Percentiles rank a stretch among this genome's conserved stretches.
phyloP scores from a whole-genome alignment of 805 yeast species.

The Komagataella ulmi region DNA sequence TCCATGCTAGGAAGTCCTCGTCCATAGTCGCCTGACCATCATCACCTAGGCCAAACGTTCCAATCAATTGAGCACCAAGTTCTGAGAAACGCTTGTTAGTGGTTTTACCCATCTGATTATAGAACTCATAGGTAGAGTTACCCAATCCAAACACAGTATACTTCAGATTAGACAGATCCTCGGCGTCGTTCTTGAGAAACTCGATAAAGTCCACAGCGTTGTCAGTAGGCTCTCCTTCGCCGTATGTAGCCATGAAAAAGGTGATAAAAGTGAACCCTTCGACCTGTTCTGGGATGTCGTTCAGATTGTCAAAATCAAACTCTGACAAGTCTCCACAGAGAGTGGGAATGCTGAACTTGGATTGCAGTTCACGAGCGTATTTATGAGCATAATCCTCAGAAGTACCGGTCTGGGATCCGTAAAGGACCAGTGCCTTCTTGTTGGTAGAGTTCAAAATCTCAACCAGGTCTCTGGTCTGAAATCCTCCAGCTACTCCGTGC shows the following conservation, averaged over 20 bases:
- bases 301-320: constrained; percentile 70
- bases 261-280: constrained; percentile 37
- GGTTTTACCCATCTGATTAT: constrained; percentile 68
- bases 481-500: constrained; percentile 16
- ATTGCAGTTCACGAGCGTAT: constrained; percentile 75
- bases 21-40: constrained; percentile 93
- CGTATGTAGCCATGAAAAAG: constrained; percentile 84
- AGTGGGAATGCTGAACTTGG: constrained; percentile 69
- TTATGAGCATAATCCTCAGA: constrained; percentile 94
- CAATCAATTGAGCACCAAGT: constrained; percentile 65
- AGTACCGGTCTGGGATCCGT: constrained; percentile 96
- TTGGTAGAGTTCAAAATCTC: constrained; percentile 43
- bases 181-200: constrained; percentile 46
- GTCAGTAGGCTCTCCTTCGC: constrained; percentile 98
- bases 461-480: constrained; percentile 41
- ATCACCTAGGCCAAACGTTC: constrained; percentile 83
- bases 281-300: constrained; percentile 42
- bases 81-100: constrained; percentile 34
- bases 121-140: constrained; percentile 87
- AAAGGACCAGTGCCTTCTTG: constrained; percentile 71
- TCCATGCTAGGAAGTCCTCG: constrained; percentile 92
- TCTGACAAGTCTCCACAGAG: constrained; percentile 84
- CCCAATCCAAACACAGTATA: constrained; percentile 86
- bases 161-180: constrained; percentile 40
- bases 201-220: constrained; percentile 75